Evolutionary conservation across 2,329 filamentous ascomycete genomes (phyloP).

Genomic region (Aspergillus hiratsukae): DNA sequence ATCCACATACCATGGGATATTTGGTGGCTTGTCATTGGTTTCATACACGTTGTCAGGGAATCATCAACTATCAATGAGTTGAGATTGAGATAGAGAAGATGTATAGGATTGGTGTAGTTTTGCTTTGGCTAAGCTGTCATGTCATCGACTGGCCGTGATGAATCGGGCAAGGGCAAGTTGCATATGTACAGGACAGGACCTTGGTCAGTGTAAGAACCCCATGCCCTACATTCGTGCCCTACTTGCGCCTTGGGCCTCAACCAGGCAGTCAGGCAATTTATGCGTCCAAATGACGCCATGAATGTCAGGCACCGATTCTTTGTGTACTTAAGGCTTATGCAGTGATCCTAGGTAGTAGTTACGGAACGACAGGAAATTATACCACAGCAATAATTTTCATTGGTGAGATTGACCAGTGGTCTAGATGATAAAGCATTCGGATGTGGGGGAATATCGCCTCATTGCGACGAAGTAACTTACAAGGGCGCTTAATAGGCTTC

Average conservation of each 20-base stretch:
- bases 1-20: too few relatives aligned
- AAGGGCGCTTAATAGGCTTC: slow-evolving; percentile 1
- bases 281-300: background rate
- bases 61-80: too few relatives aligned
- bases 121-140: too few relatives aligned
- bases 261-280: background rate
- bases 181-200: background rate
- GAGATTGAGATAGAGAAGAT: too few relatives aligned
- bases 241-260: background rate
- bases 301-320: background rate
- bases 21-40: too few relatives aligned
- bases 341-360: background rate
- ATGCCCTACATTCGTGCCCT: background rate
- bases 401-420: background rate
- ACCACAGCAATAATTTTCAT: background rate
- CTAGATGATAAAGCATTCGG: background rate
- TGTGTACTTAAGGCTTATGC: background rate
- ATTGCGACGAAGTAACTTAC: background rate
- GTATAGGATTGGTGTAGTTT: too few relatives aligned
- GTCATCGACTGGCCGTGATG: background rate
- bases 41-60: too few relatives aligned
- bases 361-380: background rate
- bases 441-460: background rate
- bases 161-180: background rate
- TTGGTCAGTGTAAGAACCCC: too few relatives aligned